These are phyloP conservation scores for Ustilago trichophora DNA, from an alignment of 1,284 basidiomycete species.

Conservation along the genomic window DNA sequence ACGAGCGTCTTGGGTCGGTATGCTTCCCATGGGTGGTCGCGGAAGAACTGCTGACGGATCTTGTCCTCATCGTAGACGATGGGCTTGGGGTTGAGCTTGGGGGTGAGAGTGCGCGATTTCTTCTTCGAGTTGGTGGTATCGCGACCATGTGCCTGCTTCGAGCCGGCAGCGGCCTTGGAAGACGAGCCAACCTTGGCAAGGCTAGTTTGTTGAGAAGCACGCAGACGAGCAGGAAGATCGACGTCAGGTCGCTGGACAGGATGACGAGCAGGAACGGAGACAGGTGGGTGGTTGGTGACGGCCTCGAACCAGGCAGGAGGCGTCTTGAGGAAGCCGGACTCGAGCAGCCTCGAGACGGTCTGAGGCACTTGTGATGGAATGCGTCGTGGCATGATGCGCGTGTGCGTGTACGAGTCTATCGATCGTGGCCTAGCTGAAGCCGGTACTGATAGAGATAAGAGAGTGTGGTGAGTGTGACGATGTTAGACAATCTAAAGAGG, in stretches of 20 bases:
- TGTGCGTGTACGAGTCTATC: too few relatives aligned
- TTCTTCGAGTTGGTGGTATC: constrained; percentile 51
- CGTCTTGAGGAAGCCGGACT: constrained; percentile 74
- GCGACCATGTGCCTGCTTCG: constrained; percentile 22
- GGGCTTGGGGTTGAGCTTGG: constrained; percentile 72
- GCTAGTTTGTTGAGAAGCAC: constrained; percentile 5
- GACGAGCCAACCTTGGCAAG: constrained; percentile 22
- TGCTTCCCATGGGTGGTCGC: constrained; percentile 94
- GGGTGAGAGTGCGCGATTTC: constrained; percentile 68
- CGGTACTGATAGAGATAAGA: background rate
- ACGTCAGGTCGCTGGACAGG: constrained; percentile 71
- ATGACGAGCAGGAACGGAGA: constrained; percentile 80
- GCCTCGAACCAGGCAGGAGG: constrained; percentile 87
- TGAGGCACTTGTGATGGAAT: constrained; percentile 88
- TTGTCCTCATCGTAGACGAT: constrained; percentile 86
- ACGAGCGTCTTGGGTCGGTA: constrained; percentile 81
- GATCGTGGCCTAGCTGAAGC: background rate
- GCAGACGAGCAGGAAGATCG: constrained; percentile 57
- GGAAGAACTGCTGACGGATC: constrained; percentile 88
- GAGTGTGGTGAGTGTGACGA: too few relatives aligned
- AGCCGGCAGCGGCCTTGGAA: constrained; percentile 15
- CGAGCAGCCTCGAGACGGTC: constrained; percentile 83
- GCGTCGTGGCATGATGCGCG: constrained; percentile 76
- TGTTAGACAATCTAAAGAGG: too few relatives aligned
- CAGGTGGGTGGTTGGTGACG: constrained; percentile 85